A percentile compares a stretch with the other conserved stretches of the same genome.
These are phyloP conservation scores for Sporopachydermia quercuum DNA, from an alignment of 805 yeast genomes.

Conservation along the genomic window DNA sequence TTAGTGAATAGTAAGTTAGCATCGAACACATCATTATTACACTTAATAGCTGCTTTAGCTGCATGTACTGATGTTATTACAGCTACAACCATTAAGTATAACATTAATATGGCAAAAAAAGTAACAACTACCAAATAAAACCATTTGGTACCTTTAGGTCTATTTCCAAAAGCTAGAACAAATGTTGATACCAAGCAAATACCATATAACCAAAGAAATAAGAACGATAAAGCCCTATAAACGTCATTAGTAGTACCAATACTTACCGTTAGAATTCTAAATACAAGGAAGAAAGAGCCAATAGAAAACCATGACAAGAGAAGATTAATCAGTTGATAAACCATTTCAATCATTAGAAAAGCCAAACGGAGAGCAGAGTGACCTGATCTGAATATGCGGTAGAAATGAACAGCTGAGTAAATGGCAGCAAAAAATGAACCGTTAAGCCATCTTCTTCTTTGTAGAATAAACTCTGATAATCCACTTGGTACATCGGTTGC, in stretches of 20 bases:
- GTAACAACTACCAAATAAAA: slow-evolving; percentile 63
- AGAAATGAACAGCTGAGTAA: slow-evolving; percentile 69
- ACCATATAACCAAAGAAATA: slow-evolving; percentile 74
- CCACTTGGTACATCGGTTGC: slow-evolving; percentile 92
- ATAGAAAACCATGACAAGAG: slow-evolving; percentile 86
- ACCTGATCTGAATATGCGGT: slow-evolving; percentile 61
- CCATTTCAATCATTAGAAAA: slow-evolving; percentile 59
- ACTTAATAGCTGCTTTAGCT: slow-evolving; percentile 37
- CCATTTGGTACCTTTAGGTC: slow-evolving; percentile 78
- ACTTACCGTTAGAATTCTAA: slow-evolving; percentile 71
- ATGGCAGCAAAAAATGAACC: slow-evolving; percentile 94
- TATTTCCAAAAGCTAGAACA: slow-evolving; percentile 82
- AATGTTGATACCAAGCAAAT: slow-evolving; percentile 73
- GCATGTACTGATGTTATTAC: slow-evolving; percentile 66
- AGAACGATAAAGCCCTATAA: slow-evolving; percentile 58
- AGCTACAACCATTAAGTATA: slow-evolving; percentile 79
- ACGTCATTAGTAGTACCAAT: slow-evolving; percentile 47
- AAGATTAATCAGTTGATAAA: slow-evolving; percentile 61
- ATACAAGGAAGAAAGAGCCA: slow-evolving; percentile 81
- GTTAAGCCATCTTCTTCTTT: slow-evolving; percentile 92
- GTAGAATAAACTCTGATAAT: slow-evolving; percentile 75
- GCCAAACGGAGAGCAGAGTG: slow-evolving; percentile 55
- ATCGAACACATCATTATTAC: slow-evolving; percentile 25
- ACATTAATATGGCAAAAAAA: slow-evolving; percentile 80
- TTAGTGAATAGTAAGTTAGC: slow-evolving; percentile 38